These are phyloP conservation scores for Bothriochloa decipiens DNA, from an alignment of 176 grass and related monocot genomes.

Conservation along the genomic window DNA sequence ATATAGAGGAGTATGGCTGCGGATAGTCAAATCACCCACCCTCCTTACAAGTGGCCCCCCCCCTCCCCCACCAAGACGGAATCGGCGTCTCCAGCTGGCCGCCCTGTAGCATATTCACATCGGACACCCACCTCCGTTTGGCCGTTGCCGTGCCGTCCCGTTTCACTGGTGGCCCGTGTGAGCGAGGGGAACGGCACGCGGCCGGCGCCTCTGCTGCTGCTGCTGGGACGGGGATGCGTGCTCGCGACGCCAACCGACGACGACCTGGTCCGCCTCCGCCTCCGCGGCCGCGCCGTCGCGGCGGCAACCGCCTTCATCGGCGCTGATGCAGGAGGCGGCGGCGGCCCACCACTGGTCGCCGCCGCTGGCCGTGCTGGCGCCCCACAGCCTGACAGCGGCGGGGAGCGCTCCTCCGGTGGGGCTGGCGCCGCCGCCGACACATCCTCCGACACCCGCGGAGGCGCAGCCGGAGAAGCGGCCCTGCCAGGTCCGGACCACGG, in stretches of 20 bases:
- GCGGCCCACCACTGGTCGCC: slow-evolving; percentile 43
- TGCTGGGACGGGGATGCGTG: background rate
- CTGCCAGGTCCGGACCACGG: slow-evolving; percentile 61
- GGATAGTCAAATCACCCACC: background rate
- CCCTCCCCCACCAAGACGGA: background rate
- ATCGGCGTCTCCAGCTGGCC: slow-evolving; percentile 21
- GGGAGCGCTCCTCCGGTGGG: background rate
- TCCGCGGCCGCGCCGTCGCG: background rate
- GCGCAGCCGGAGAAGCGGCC: slow-evolving; percentile 25
- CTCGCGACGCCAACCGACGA: slow-evolving; percentile 45
- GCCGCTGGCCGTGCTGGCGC: slow-evolving; percentile 49
- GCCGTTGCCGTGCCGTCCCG: background rate
- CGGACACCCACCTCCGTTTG: background rate
- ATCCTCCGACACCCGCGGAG: background rate
- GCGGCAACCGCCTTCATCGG: slow-evolving; percentile 37
- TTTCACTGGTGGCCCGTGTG: background rate
- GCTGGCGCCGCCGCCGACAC: background rate
- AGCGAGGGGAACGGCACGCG: background rate
- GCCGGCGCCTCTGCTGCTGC: background rate
- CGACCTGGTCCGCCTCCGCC: slow-evolving; percentile 5
- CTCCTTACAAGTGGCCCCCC: slow-evolving; percentile 27
- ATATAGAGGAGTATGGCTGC: no score
- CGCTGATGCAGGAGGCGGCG: background rate
- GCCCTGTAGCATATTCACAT: slow-evolving; percentile 35
- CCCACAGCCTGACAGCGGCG: slow-evolving; percentile 41